Evolutionary conservation across 2,329 filamentous ascomycete genomes (phyloP).

Genomic region (Botrytis galanthina): DNA sequence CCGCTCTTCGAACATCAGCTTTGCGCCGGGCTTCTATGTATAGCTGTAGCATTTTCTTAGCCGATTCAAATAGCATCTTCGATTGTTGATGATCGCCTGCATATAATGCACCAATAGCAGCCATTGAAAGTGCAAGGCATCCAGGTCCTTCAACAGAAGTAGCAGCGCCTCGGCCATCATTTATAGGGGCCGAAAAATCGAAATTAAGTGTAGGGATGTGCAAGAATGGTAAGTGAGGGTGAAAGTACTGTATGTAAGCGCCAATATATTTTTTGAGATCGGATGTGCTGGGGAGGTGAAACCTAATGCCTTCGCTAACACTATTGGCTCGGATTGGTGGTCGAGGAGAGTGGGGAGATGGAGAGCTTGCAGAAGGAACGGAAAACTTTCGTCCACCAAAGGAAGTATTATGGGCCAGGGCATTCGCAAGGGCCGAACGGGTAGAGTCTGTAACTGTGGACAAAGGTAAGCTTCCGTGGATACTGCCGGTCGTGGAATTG

Average conservation of each 20-base stretch:
- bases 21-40: slow-evolving; percentile 90
- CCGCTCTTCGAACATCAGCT: slow-evolving; percentile 69
- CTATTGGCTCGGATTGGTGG: slow-evolving; percentile 49
- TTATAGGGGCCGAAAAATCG: slow-evolving; percentile 68
- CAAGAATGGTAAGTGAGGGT: slow-evolving; percentile 91
- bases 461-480: slow-evolving; percentile 56
- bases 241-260: slow-evolving; percentile 88
- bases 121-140: slow-evolving; percentile 84
- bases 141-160: slow-evolving; percentile 72
- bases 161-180: slow-evolving; percentile 58
- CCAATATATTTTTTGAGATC: slow-evolving; percentile 89
- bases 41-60: slow-evolving; percentile 91
- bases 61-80: slow-evolving; percentile 83
- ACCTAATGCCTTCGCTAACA: slow-evolving; percentile 52
- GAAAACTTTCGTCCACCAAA: slow-evolving; percentile 64
- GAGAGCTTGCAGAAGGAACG: slow-evolving; percentile 53
- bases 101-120: slow-evolving; percentile 80
- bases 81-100: slow-evolving; percentile 79
- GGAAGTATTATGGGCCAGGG: slow-evolving; percentile 54
- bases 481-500: slow-evolving; percentile 63
- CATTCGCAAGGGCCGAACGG: slow-evolving; percentile 58
- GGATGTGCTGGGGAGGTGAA: slow-evolving; percentile 70
- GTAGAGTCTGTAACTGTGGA: slow-evolving; percentile 65
- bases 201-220: slow-evolving; percentile 91
- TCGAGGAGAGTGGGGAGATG: slow-evolving; percentile 50